Percentiles rank a stretch among this genome's conserved stretches.
phyloP scores from a whole-genome alignment of 495 filamentous ascomycete genomes.

The Penicillium coprophilum region DNA sequence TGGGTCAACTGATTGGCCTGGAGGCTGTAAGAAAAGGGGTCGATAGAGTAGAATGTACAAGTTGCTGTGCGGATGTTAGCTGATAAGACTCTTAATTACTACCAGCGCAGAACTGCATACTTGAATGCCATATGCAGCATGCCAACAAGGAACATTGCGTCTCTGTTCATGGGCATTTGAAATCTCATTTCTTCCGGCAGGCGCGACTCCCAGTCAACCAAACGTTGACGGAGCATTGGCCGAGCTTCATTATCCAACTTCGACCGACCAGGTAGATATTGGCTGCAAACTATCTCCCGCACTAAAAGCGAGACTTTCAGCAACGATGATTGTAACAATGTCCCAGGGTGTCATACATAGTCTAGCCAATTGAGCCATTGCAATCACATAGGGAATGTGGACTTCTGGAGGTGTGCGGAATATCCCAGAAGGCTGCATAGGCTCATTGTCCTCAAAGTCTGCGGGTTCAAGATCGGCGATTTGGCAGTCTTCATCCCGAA shows the following conservation, averaged over 20 bases:
- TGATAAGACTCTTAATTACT: no score
- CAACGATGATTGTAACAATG: background rate
- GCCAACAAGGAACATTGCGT: constrained; percentile 38
- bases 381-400: constrained; percentile 41
- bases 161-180: constrained; percentile 22
- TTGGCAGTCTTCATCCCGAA: constrained; percentile 51
- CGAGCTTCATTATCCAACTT: constrained; percentile 30
- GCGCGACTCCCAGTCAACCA: constrained; percentile 38
- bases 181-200: constrained; percentile 38
- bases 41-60: constrained; percentile 43
- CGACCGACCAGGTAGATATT: constrained; percentile 40
- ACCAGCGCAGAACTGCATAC: constrained; percentile 20
- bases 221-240: constrained; percentile 29
- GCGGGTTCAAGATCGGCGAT: constrained; percentile 37
- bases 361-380: constrained; percentile 42
- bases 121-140: constrained; percentile 49
- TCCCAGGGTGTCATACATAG: constrained; percentile 31
- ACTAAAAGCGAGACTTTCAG: constrained; percentile 25
- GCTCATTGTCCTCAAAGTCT: constrained; percentile 38
- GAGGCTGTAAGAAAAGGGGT: constrained; percentile 34
- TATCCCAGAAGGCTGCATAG: constrained; percentile 24
- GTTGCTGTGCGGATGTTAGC: constrained; percentile 28
- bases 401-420: constrained; percentile 32
- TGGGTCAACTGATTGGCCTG: constrained; percentile 18
- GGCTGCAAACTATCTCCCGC: constrained; percentile 40